Evolutionary conservation across 495 filamentous ascomycete species (phyloP).

Genomic region (Neurospora sp.): DNA sequence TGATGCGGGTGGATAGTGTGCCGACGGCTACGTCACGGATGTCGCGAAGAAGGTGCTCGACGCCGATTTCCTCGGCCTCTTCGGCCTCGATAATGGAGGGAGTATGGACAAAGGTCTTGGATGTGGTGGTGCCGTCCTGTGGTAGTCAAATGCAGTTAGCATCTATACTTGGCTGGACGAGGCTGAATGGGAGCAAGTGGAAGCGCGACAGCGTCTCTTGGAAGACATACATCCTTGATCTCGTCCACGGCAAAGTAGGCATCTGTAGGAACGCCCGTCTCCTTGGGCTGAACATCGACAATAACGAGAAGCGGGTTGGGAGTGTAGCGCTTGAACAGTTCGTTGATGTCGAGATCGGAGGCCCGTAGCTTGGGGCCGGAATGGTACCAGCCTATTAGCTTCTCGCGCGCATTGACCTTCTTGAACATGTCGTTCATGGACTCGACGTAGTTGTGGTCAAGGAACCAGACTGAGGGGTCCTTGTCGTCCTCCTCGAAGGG

Average conservation of each 20-base stretch:
- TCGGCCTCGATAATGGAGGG: conserved; percentile 98
- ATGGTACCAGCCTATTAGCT: conserved; percentile 99
- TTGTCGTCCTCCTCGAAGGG: conserved; percentile 99
- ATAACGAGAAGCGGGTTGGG: conserved; percentile 94
- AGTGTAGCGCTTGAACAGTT: conserved; percentile 98
- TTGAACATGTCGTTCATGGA: conserved; percentile 99
- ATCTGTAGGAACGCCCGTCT: conserved; percentile 94
- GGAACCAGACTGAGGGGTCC: conserved; percentile 96
- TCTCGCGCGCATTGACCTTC: conserved; percentile 98
- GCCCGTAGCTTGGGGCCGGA: conserved; percentile 94
- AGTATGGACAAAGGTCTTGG: conserved; percentile 98
- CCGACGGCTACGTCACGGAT: conserved; percentile 97
- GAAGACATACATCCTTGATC: conserved; percentile 86
- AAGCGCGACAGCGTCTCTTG: background rate
- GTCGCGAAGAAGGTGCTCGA: conserved; percentile 94
- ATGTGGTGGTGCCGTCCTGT: conserved; percentile 93
- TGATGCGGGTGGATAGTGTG: conserved; percentile 95
- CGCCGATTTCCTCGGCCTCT: conserved; percentile 97
- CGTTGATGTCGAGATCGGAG: conserved; percentile 98
- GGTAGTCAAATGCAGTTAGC: background rate
- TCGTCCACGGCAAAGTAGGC: conserved; percentile 99
- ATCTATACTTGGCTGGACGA: background rate
- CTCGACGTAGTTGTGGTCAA: conserved; percentile 99
- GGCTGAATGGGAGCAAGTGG: conserved; percentile 2
- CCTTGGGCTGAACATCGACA: conserved; percentile 97